Evolutionary conservation across 352 stramenopile genomes (phyloP).

Genomic region (Phytophthora nicotianae): DNA sequence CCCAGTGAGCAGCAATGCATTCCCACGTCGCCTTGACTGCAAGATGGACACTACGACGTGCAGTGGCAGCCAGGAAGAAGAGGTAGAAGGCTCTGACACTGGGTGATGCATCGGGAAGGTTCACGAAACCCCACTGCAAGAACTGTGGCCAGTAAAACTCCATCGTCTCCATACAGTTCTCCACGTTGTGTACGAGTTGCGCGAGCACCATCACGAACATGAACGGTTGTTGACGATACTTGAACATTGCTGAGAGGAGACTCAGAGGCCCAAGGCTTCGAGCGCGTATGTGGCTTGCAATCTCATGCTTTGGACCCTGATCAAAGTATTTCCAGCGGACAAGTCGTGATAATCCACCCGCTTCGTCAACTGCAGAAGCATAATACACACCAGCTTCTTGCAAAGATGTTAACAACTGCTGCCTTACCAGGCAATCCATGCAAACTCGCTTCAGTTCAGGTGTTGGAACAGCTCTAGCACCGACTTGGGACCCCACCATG

Average conservation of each 20-base stretch:
- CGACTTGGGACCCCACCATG: slow-evolving; percentile 8
- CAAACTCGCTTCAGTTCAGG: slow-evolving; percentile 34
- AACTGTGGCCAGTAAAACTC: slow-evolving; percentile 79
- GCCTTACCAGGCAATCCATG: slow-evolving; percentile 62
- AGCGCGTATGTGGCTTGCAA: slow-evolving; percentile 47
- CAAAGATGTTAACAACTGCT: slow-evolving; percentile 53
- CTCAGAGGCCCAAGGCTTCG: slow-evolving; percentile 51
- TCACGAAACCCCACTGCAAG: slow-evolving; percentile 66
- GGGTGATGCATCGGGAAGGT: slow-evolving; percentile 46
- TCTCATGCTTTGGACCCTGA: slow-evolving; percentile 48
- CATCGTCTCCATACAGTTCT: slow-evolving; percentile 58
- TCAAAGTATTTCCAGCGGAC: slow-evolving; percentile 64
- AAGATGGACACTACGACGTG: slow-evolving; percentile 58
- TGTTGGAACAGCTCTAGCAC: slow-evolving; percentile 1
- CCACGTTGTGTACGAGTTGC: slow-evolving; percentile 62
- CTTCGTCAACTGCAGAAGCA: slow-evolving; percentile 47
- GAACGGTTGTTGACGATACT: slow-evolving; percentile 70
- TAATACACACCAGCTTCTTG: slow-evolving; percentile 44
- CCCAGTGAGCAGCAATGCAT: slow-evolving; percentile 66
- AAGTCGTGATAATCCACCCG: slow-evolving; percentile 53
- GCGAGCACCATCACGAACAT: slow-evolving; percentile 73
- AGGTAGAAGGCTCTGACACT: slow-evolving; percentile 70
- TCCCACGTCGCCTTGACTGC: slow-evolving; percentile 69
- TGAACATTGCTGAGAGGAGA: slow-evolving; percentile 66
- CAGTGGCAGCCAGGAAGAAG: slow-evolving; percentile 59